Percentiles rank a stretch among this genome's conserved stretches.
Conservation (phyloP, 208 protist genomes). For the Wallacemonas rigidus region DNA sequence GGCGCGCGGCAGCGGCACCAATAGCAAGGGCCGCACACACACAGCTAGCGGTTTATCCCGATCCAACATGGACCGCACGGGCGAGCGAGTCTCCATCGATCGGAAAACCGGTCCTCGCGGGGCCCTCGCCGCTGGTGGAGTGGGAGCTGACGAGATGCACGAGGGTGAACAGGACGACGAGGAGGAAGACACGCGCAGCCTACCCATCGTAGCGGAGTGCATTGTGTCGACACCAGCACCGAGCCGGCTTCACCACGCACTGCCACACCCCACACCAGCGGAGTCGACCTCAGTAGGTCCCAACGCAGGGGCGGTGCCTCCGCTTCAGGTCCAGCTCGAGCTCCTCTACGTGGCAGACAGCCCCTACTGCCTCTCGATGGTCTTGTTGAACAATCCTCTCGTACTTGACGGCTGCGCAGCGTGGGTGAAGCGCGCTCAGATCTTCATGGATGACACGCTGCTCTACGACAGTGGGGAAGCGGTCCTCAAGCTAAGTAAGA, state of each 20-base stretch:
- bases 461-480: constrained; percentile 68
- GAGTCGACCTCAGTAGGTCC: neutral
- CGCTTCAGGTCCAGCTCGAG: constrained; percentile 43
- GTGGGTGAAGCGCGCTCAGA: constrained; percentile 55
- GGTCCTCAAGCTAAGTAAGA: constrained; percentile 20
- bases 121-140: too few relatives aligned
- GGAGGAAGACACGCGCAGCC: constrained; percentile 3
- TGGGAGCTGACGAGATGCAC: neutral
- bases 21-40: neutral
- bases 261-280: neutral
- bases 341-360: constrained; percentile 67
- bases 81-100: too few relatives aligned
- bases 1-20: neutral
- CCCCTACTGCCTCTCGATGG: constrained; percentile 57
- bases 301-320: neutral
- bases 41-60: too few relatives aligned
- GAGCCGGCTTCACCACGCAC: neutral
- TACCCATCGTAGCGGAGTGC: constrained; percentile 36
- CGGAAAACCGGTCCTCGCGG: too few relatives aligned
- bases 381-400: constrained; percentile 43
- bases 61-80: too few relatives aligned
- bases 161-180: constrained; percentile 20
- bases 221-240: constrained; percentile 18
- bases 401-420: constrained; percentile 41
- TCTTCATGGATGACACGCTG: constrained; percentile 61